Evolutionary conservation across 2,329 filamentous ascomycete species (phyloP), one percentile per base, ranked within the genome.

Genomic region (Talaromyces marneffei): DNA sequence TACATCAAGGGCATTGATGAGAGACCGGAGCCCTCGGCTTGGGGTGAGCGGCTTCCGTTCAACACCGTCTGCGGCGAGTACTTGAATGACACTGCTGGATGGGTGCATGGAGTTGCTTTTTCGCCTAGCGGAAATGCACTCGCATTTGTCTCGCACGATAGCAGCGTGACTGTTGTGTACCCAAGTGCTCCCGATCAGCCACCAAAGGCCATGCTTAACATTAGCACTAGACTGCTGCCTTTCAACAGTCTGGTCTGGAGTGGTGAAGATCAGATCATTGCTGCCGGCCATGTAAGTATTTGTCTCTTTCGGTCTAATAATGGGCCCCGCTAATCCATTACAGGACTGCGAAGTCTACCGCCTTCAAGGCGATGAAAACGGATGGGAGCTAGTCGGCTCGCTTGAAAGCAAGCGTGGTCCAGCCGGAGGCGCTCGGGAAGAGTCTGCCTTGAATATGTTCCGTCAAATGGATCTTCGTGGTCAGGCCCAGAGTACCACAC

Each of bases 51-150:
- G 55, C 80, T 99, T 64, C 94, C 94, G 6, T 99, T 99, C 83
- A 97, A 97, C 79, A 99, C 94, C 3, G 92, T 99, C 56, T 99
- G 94, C 71, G 94, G 94, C 71, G 94, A 99, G 78, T 99, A 86
- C 73, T 75, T 97, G 69, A 99, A 99, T 77, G 93, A 94, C 77
- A 95, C 92, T 1, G 94, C 94, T 29, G 94, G 94, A 18, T 99
- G 94, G 94, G 87, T 99, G 3, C 94, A 97, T 78, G 88, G 90
- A 33, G 91, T 96, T 14, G 88, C 89, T 14, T 99, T 99, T 77
- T 96, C 92, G 2, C 94, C 94, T 0, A 91, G 88, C 67, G 94
- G 94, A 60, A 85, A 97, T 70, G 91, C 90, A n/a, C 84, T 99
- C 50, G 94, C 94, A 0, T 99, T 97, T 75, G 88, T 91, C 20